Evolutionary conservation across 2,329 filamentous ascomycete genomes (phyloP).

Genomic region (Boeremia lycopersici): DNA sequence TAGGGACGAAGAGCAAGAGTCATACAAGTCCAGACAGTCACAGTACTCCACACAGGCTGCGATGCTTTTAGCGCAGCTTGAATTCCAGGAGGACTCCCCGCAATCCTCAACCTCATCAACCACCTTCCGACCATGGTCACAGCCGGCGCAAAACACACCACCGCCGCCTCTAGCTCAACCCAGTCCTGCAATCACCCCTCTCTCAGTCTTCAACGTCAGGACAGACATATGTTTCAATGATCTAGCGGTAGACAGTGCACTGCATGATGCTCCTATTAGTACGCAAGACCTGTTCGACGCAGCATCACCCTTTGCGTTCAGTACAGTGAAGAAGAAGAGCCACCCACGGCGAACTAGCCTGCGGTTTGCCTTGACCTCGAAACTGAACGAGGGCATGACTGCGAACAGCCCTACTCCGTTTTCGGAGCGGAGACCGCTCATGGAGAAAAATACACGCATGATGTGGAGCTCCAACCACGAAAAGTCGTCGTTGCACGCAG

Average conservation of each 20-base stretch:
- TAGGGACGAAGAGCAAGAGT: constrained; percentile 7
- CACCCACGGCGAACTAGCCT: constrained; percentile 27
- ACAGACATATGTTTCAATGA: constrained; percentile 9
- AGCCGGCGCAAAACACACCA: constrained; percentile 24
- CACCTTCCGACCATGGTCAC: constrained; percentile 25
- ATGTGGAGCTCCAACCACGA: constrained; percentile 24
- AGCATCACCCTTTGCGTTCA: constrained; percentile 49
- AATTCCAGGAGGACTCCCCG: constrained; percentile 38
- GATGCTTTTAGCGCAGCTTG: constrained; percentile 40
- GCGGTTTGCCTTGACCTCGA: constrained; percentile 29
- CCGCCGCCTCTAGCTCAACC: constrained; percentile 16
- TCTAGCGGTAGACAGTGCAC: constrained; percentile 10
- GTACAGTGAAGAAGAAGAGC: constrained; percentile 50
- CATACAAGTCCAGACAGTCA: constrained; percentile 23
- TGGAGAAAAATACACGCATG: constrained; percentile 31
- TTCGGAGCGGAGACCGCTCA: constrained; percentile 32
- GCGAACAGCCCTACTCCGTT: constrained; percentile 31
- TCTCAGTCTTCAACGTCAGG: constrained; percentile 33
- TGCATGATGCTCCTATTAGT: constrained; percentile 36
- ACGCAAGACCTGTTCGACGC: constrained; percentile 54
- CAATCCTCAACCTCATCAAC: constrained; percentile 24
- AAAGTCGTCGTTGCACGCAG: constrained; percentile 24
- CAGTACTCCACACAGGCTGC: constrained; percentile 46
- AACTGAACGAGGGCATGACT: constrained; percentile 12
- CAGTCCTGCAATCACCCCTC: constrained; percentile 38